Percentiles rank a stretch among this genome's conserved stretches.
Conservation (phyloP, 2,329 filamentous ascomycete genomes). For the Xylariomycetidae sp. region DNA sequence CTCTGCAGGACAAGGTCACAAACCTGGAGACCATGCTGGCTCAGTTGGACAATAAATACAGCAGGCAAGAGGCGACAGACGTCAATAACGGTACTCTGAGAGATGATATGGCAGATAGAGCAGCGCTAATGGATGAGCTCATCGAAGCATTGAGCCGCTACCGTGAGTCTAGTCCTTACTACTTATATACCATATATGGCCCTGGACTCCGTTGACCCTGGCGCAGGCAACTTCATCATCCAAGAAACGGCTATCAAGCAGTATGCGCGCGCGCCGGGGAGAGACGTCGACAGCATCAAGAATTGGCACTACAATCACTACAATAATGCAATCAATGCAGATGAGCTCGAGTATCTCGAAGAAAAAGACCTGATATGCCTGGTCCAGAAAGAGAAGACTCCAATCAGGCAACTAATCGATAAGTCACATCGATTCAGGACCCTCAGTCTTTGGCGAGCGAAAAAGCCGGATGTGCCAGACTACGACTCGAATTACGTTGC, state of each 20-base stretch:
- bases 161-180: no score
- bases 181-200: no score
- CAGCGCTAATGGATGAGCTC: conserved; percentile 10
- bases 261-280: conserved; percentile 8
- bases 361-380: conserved; percentile 16
- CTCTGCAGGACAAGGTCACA: conserved; percentile 28
- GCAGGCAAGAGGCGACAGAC: conserved; percentile 10
- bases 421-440: conserved; percentile 9
- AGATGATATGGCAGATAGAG: conserved; percentile 17
- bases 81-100: conserved; percentile 24
- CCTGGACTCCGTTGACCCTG: no score
- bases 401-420: conserved; percentile 10
- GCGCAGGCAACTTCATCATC: conserved; percentile 19
- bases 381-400: conserved; percentile 4
- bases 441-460: conserved; percentile 6
- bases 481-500: conserved; percentile 5
- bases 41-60: conserved; percentile 19
- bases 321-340: conserved; percentile 4
- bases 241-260: conserved; percentile 16
- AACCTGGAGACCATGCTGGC: conserved; percentile 24
- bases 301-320: conserved; percentile 18
- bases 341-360: conserved; percentile 12
- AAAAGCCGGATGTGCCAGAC: neutral
- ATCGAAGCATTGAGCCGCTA: conserved; percentile 15
- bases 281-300: conserved; percentile 19